A percentile compares a stretch with the other conserved stretches of the same genome.
These are phyloP conservation scores for Periconia sp. DNA, from an alignment of 2,329 filamentous ascomycete genomes.

Conservation along the genomic window DNA sequence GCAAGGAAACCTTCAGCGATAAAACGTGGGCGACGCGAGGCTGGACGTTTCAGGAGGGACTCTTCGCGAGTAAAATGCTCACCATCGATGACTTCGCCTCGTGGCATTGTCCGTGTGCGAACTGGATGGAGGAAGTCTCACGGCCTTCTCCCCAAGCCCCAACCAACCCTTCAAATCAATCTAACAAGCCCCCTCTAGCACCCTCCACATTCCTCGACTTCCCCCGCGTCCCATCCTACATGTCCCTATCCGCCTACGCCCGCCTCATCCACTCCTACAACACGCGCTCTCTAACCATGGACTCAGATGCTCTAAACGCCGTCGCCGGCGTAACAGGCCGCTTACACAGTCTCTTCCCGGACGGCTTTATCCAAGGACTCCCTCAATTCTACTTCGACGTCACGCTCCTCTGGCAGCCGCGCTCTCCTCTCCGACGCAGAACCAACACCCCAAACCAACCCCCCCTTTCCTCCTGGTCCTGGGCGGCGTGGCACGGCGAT, in stretches of 20 bases:
- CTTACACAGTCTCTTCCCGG: slow-evolving; percentile 7
- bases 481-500: slow-evolving; percentile 14
- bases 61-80: slow-evolving; percentile 10
- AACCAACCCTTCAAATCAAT: background rate
- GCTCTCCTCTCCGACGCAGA: slow-evolving; percentile 4
- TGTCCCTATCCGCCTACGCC: slow-evolving; percentile 5
- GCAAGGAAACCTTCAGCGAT: slow-evolving; percentile 5
- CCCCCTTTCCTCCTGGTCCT: slow-evolving; percentile 9
- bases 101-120: slow-evolving; percentile 8
- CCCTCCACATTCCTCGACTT: slow-evolving; percentile 2
- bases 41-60: slow-evolving; percentile 8
- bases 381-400: slow-evolving; percentile 18
- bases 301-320: slow-evolving; percentile 10
- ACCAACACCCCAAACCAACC: background rate
- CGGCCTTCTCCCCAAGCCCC: background rate
- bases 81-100: slow-evolving; percentile 9
- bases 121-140: slow-evolving; percentile 7
- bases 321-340: slow-evolving; percentile 11
- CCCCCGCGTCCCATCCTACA: slow-evolving; percentile 3
- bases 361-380: slow-evolving; percentile 16
- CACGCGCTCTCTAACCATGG: slow-evolving; percentile 8
- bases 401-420: slow-evolving; percentile 14
- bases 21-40: slow-evolving; percentile 9
- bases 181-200: background rate
- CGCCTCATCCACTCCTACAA: slow-evolving; percentile 12